These are phyloP conservation scores for Crucibulum laeve DNA, from an alignment of 768 basidiomycete species.

Conservation along the genomic window DNA sequence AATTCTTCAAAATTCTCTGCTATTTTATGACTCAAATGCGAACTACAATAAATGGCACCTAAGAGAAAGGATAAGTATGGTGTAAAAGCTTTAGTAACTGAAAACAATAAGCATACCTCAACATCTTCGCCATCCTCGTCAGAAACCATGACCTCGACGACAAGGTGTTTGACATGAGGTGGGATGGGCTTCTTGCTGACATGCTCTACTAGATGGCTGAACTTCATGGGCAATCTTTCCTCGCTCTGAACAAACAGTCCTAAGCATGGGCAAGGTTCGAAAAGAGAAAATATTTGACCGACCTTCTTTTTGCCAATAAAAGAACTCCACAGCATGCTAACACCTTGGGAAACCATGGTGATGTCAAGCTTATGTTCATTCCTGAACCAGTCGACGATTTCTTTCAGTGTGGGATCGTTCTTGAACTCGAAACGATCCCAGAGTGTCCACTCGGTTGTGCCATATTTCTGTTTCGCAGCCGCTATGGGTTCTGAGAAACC, in stretches of 20 bases:
- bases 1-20: background rate
- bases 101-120: slow-evolving; percentile 50
- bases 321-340: slow-evolving; percentile 96
- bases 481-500: slow-evolving; percentile 97
- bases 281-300: slow-evolving; percentile 12
- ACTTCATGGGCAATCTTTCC: slow-evolving; percentile 84
- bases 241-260: slow-evolving; percentile 53
- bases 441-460: slow-evolving; percentile 88
- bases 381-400: slow-evolving; percentile 83
- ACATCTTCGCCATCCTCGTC: slow-evolving; percentile 95
- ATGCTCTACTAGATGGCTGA: slow-evolving; percentile 86
- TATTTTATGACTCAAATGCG: slow-evolving; percentile 35
- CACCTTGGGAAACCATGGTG: slow-evolving; percentile 95
- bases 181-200: slow-evolving; percentile 94
- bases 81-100: background rate
- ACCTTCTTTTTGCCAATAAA: slow-evolving; percentile 95
- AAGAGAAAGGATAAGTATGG: slow-evolving; percentile 1
- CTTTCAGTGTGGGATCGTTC: slow-evolving; percentile 82
- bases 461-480: slow-evolving; percentile 86
- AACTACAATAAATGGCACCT: slow-evolving; percentile 86
- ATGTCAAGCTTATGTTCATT: slow-evolving; percentile 81
- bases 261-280: slow-evolving; percentile 2
- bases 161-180: slow-evolving; percentile 75
- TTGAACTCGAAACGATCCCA: slow-evolving; percentile 97
- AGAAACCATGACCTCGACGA: slow-evolving; percentile 92